Percentiles rank a stretch among this genome's conserved stretches.
Conservation (phyloP, 208 protist genomes). For the Herpetomonas samuelpessoai region DNA sequence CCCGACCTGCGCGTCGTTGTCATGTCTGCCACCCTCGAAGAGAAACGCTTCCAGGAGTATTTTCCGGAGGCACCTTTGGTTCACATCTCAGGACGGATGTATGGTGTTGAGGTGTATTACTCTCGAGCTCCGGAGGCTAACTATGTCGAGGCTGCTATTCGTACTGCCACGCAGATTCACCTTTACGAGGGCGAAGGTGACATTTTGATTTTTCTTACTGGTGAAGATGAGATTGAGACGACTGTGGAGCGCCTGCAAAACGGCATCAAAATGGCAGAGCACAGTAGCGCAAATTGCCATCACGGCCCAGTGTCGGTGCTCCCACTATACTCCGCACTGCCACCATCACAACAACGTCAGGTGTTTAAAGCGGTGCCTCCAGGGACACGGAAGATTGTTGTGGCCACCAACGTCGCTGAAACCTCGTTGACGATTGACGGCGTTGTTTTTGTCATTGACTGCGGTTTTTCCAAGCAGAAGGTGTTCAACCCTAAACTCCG, state of each 20-base stretch:
- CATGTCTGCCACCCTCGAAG: conserved; percentile 97
- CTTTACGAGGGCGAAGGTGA: conserved; percentile 96
- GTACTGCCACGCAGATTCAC: conserved; percentile 98
- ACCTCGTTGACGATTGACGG: conserved; percentile 99
- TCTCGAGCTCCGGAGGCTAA: conserved; percentile 91
- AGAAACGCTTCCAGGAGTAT: conserved; percentile 97
- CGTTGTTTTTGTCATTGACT: conserved; percentile 98
- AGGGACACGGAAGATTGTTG: conserved; percentile 94
- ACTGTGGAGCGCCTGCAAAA: conserved; percentile 95
- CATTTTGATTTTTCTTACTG: conserved; percentile 99
- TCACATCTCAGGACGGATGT: conserved; percentile 97
- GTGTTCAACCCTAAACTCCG: conserved; percentile 97
- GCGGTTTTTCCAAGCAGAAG: conserved; percentile 98
- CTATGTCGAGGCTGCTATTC: conserved; percentile 97
- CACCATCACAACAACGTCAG: conserved; percentile 95
- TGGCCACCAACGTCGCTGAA: conserved; percentile 99
- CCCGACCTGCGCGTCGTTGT: conserved; percentile 96
- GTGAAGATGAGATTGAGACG: conserved; percentile 99
- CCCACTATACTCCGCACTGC: conserved; percentile 98
- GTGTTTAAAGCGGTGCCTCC: conserved; percentile 95
- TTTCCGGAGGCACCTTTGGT: conserved; percentile 97
- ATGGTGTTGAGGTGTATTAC: conserved; percentile 89
- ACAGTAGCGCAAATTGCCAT: conserved; percentile 70
- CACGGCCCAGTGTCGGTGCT: conserved; percentile 90
- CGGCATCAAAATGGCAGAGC: conserved; percentile 73